Base-by-base conservation (phyloP, 768 basidiomycete species). In the Sporobolomyces phaffii region DNA sequence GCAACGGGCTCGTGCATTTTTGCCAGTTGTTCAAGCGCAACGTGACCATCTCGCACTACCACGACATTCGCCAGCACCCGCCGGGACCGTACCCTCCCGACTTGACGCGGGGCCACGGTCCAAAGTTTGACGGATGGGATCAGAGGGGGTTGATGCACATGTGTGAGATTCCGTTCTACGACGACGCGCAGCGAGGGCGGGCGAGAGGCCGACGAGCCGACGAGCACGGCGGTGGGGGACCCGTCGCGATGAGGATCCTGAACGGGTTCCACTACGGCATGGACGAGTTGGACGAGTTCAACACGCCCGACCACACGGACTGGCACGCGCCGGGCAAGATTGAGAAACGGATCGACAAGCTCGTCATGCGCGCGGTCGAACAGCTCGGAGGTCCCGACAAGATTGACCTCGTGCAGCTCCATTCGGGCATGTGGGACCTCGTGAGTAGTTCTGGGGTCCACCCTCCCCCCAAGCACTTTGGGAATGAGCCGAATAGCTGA, bases 211-310 rank as follows among this genome's bases (percentile, higher is more conserved):
- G n/a, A n/a, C n/a, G n/a, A n/a, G n/a, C n/a, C n/a, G n/a, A n/a
- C n/a, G n/a, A n/a, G n/a, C n/a, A n/a, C n/a, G n/a, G n/a, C n/a
- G n/a, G n/a, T n/a, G 44, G 24, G 28, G 63, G 63, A 13, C 28
- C 28, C 28, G 29, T 57, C 22, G 70, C 70, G 11, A 36, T 72
- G 49, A 33, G 70, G n/a, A 38, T 72, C 38, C 20, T 72, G 15
- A 72, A 72, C 26, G 70, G 70, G 28, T 72, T 72, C 34, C 63
- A 65, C 26, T 72, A 72, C 51, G 70, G 70, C 10, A 72, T 72
- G 70, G 70, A 72, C 47, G 70, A 60, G 34, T 49, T 72, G 18
- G 70, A 72, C 56, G 70, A 72, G 63, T 72, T 72, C 51, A 63
- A 72, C 47, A 68, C 59, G 31, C 65, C 65, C 15, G 70, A 65